phyloP scores from a whole-genome alignment of 129 eudicot genomes.

The Centaurea solstitialis region DNA sequence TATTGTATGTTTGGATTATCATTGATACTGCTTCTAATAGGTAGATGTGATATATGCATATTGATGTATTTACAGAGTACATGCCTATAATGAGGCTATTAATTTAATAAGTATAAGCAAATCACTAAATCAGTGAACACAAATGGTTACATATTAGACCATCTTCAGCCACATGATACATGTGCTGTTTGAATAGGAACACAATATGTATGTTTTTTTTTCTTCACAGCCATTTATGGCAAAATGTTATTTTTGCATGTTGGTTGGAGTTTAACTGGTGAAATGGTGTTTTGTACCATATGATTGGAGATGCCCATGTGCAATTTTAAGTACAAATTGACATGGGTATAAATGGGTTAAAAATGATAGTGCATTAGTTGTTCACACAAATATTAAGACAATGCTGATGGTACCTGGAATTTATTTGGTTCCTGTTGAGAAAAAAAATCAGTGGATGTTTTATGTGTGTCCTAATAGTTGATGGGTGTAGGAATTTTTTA shows the following conservation, averaged over 20 bases:
- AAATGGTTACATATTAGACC: neutral
- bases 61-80: neutral
- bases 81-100: neutral
- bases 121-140: neutral
- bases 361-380: neutral
- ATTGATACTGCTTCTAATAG: neutral
- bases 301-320: neutral
- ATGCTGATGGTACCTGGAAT: neutral
- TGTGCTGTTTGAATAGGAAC: neutral
- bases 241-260: neutral
- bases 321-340: neutral
- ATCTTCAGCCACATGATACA: neutral
- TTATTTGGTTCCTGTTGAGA: too few species aligned
- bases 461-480: neutral
- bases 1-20: neutral
- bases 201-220: neutral
- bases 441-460: neutral
- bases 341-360: neutral
- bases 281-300: neutral
- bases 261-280: neutral
- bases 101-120: neutral
- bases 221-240: neutral
- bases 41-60: neutral
- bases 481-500: neutral
- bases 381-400: neutral